phyloP scores from a whole-genome alignment of 2,329 filamentous ascomycete genomes.

The Penicillium freii region DNA sequence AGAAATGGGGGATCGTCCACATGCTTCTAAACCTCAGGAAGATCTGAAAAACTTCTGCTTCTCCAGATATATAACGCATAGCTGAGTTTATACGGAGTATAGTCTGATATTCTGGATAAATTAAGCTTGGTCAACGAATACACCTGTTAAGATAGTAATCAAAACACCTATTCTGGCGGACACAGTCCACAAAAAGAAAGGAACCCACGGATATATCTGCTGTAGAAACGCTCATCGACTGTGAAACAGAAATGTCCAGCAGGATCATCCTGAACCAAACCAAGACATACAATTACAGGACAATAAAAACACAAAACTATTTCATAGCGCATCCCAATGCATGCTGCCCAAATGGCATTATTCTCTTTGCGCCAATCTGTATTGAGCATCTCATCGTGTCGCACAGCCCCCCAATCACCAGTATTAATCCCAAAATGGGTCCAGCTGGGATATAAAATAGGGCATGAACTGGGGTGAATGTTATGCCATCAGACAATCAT shows the following conservation, averaged over 20 bases:
- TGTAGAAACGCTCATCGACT: slow-evolving; percentile 9
- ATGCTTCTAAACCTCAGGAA: no score
- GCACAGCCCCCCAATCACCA: slow-evolving; percentile 5
- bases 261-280: slow-evolving; percentile 5
- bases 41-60: background rate
- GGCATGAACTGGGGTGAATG: background rate
- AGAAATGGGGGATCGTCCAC: background rate
- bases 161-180: slow-evolving; percentile 1
- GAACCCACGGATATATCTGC: slow-evolving; percentile 6
- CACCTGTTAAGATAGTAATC: background rate
- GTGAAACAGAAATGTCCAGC: slow-evolving; percentile 9
- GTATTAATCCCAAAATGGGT: background rate
- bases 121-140: background rate
- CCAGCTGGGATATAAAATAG: background rate
- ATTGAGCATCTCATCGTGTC: slow-evolving; percentile 23
- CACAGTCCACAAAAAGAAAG: background rate
- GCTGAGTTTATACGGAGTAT: background rate
- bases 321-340: slow-evolving; percentile 26
- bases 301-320: slow-evolving; percentile 15
- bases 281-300: slow-evolving; percentile 25
- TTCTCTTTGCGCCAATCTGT: slow-evolving; percentile 14
- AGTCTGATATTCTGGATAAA: background rate
- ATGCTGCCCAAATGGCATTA: slow-evolving; percentile 13
- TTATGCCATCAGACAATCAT: slow-evolving; percentile 75
- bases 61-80: background rate